phyloP scores from a whole-genome alignment of 192 early-diverging fungal species.

The Coemansia sp. region DNA sequence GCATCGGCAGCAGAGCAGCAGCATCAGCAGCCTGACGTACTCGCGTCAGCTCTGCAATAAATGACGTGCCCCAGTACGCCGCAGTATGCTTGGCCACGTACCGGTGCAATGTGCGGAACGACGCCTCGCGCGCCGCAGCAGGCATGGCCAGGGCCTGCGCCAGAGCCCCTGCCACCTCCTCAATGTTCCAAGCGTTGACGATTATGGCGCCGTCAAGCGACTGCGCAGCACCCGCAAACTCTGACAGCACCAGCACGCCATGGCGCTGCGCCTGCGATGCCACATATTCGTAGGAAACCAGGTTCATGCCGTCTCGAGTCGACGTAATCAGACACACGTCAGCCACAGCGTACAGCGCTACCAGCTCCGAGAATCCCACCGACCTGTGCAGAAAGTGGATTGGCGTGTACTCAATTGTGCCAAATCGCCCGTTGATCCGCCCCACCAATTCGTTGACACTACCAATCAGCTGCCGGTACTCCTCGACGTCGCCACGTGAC shows the following conservation, averaged over 20 bases:
- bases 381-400: slow-evolving; percentile 99
- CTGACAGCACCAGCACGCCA: slow-evolving; percentile 93
- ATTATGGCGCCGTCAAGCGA: slow-evolving; percentile 95
- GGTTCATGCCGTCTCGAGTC: slow-evolving; percentile 99
- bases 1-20: slow-evolving; percentile 45
- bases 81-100: slow-evolving; percentile 98
- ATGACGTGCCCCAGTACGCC: slow-evolving; percentile 93
- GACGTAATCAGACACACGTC: slow-evolving; percentile 97
- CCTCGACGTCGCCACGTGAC: slow-evolving; percentile 95
- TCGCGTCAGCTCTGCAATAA: slow-evolving; percentile 82
- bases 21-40: slow-evolving; percentile 53
- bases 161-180: slow-evolving; percentile 86
- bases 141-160: slow-evolving; percentile 92
- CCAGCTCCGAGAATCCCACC: slow-evolving; percentile 91
- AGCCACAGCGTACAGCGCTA: slow-evolving; percentile 90
- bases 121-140: slow-evolving; percentile 68
- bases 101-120: slow-evolving; percentile 87
- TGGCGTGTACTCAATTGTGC: slow-evolving; percentile 94
- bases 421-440: slow-evolving; percentile 93
- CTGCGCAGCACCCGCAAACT: slow-evolving; percentile 99
- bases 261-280: slow-evolving; percentile 85
- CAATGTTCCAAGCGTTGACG: slow-evolving; percentile 99
- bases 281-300: slow-evolving; percentile 99
- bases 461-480: slow-evolving; percentile 91
- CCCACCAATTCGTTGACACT: slow-evolving; percentile 98